Evolutionary conservation across 2,329 filamentous ascomycete species (phyloP).

Genomic region (Xylaria sp.): DNA sequence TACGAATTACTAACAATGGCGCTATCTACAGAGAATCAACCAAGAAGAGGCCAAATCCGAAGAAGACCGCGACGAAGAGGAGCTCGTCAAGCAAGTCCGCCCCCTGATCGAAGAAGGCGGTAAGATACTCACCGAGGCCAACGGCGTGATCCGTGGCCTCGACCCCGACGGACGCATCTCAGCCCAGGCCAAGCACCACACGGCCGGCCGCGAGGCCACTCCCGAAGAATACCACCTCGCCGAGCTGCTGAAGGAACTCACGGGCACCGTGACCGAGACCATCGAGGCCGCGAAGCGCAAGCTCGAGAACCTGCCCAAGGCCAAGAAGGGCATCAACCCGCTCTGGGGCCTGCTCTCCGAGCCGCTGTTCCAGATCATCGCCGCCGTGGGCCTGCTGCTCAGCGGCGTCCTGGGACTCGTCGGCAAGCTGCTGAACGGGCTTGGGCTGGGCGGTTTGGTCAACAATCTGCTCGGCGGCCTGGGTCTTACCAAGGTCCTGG

Average conservation of each 20-base stretch:
- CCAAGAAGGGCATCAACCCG: constrained; percentile 94
- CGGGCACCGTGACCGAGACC: constrained; percentile 80
- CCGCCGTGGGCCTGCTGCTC: constrained; percentile 85
- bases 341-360: constrained; percentile 86
- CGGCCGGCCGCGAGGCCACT: constrained; percentile 77
- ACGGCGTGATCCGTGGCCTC: constrained; percentile 85
- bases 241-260: constrained; percentile 86
- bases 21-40: constrained; percentile 73
- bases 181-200: constrained; percentile 84
- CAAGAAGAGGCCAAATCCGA: constrained; percentile 81
- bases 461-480: constrained; percentile 82
- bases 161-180: constrained; percentile 90
- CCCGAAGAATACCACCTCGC: constrained; percentile 88
- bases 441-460: constrained; percentile 84
- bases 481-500: constrained; percentile 79
- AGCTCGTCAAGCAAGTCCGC: constrained; percentile 85
- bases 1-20: constrained; percentile 43
- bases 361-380: constrained; percentile 91
- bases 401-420: constrained; percentile 87
- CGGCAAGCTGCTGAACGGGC: constrained; percentile 79
- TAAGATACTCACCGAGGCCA: constrained; percentile 84
- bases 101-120: constrained; percentile 89
- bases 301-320: constrained; percentile 90
- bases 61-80: constrained; percentile 90
- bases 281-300: constrained; percentile 91